phyloP scores from a whole-genome alignment of 805 yeast genomes.

The Candida chilensis region DNA sequence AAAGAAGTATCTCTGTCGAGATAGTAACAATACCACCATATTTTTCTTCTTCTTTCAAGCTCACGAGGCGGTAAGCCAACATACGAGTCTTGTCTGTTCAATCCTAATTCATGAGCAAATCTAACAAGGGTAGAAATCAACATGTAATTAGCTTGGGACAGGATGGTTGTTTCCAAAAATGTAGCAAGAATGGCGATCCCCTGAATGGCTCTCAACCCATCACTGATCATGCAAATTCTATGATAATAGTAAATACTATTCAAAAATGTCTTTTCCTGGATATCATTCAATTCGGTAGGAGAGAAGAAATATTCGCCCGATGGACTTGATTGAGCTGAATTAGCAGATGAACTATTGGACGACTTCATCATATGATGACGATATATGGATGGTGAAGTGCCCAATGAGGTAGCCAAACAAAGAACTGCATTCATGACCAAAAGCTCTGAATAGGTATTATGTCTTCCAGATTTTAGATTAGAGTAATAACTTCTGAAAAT shows the following conservation, averaged over 20 bases:
- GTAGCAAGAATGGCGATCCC: conserved; percentile 39
- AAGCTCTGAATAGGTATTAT: conserved; percentile 15
- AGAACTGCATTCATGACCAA: conserved; percentile 17
- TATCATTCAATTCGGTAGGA: too few relatives aligned
- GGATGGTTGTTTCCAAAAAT: conserved; percentile 18
- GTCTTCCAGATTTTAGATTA: conserved; percentile 3
- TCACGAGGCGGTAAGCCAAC: conserved; percentile 26
- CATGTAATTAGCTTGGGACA: conserved; percentile 31
- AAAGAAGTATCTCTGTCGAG: conserved; percentile 34
- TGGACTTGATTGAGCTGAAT: too few relatives aligned
- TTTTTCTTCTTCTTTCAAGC: conserved; percentile 18
- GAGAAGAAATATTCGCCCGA: too few relatives aligned
- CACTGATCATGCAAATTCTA: conserved; percentile 36
- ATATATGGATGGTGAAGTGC: too few relatives aligned
- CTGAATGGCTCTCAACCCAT: conserved; percentile 41
- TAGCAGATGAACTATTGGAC: too few relatives aligned
- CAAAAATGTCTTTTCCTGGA: too few relatives aligned
- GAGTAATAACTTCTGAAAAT: conserved; percentile 9
- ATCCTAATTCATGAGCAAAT: conserved; percentile 48
- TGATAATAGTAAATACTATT: conserved; percentile 43
- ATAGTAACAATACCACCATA: conserved; percentile 44
- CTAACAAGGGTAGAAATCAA: conserved; percentile 37
- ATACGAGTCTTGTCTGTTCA: conserved; percentile 40
- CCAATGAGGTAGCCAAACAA: conserved; percentile 10
- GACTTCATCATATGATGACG: too few relatives aligned